These are phyloP conservation scores for Ustilago xerochloae DNA, from an alignment of 1,284 basidiomycete species.

Conservation along the genomic window DNA sequence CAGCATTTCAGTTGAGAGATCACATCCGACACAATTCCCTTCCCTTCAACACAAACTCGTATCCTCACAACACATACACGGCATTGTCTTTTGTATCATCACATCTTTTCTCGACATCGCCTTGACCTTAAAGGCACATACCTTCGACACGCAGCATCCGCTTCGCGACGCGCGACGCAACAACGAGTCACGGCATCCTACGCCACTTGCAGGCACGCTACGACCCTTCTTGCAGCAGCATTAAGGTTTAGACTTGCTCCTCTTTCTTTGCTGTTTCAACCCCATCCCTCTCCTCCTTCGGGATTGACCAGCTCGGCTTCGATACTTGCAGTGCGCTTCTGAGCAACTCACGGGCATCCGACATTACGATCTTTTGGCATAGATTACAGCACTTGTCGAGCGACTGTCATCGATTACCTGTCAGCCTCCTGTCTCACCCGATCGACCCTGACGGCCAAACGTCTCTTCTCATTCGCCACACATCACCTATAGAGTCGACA, in stretches of 20 bases:
- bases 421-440: no score
- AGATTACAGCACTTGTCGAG: no score
- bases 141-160: not conserved
- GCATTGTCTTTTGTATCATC: not conserved
- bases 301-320: not conserved
- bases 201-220: conserved; percentile 4
- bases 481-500: no score
- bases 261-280: no score
- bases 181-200: not conserved
- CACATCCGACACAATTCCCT: conserved; percentile 1
- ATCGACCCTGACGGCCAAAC: no score
- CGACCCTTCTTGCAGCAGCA: not conserved
- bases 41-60: not conserved
- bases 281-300: not conserved
- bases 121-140: not conserved
- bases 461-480: no score
- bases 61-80: no score
- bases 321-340: no score
- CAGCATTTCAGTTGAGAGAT: no score
- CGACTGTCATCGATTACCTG: no score
- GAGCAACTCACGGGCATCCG: no score
- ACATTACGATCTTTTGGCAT: no score
- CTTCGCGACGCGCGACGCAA: conserved; percentile 9
- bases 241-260: conserved; percentile 8
- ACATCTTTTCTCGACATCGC: not conserved